These are phyloP conservation scores for Pyricularia grisea DNA, from an alignment of 2,329 filamentous ascomycete species.

Conservation along the genomic window DNA sequence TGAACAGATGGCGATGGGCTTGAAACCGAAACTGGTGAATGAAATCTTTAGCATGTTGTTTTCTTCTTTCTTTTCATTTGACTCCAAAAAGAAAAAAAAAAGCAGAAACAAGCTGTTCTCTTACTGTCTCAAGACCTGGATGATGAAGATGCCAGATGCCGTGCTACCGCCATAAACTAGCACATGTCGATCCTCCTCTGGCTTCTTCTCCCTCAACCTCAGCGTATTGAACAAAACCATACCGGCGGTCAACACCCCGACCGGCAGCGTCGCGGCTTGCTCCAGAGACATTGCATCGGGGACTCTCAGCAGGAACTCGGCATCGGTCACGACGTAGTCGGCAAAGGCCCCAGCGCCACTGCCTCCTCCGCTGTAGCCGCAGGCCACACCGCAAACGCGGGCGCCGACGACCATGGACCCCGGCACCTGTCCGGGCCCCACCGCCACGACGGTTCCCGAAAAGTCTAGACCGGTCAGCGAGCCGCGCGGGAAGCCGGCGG, in stretches of 20 bases:
- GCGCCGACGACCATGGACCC: not conserved
- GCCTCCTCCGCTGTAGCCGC: not conserved
- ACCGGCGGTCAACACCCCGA: slow-evolving; percentile 29
- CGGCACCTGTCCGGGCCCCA: slow-evolving; percentile 19
- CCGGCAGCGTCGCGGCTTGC: slow-evolving; percentile 32
- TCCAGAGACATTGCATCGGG: slow-evolving; percentile 34
- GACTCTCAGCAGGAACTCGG: slow-evolving; percentile 30
- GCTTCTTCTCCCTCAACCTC: not conserved
- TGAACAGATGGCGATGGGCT: slow-evolving; percentile 34
- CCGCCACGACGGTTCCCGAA: slow-evolving; percentile 33
- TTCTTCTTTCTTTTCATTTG: too few species aligned
- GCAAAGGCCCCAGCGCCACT: slow-evolving; percentile 26
- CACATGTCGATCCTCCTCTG: slow-evolving; percentile 12
- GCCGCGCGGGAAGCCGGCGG: slow-evolving; percentile 7
- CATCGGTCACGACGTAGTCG: slow-evolving; percentile 27
- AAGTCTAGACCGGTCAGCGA: slow-evolving; percentile 30
- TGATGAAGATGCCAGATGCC: slow-evolving; percentile 29
- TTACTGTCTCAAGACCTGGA: slow-evolving; percentile 29
- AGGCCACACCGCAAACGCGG: not conserved
- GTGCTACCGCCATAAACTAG: slow-evolving; percentile 36
- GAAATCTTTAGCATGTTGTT: too few species aligned
- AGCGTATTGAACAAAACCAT: not conserved
- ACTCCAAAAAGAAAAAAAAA: too few species aligned
- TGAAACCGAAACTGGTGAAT: slow-evolving; percentile 20
- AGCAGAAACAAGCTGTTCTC: slow-evolving; percentile 4